These are phyloP conservation scores for Sordaria brevicollis DNA, from an alignment of 495 filamentous ascomycete species.

Conservation along the genomic window DNA sequence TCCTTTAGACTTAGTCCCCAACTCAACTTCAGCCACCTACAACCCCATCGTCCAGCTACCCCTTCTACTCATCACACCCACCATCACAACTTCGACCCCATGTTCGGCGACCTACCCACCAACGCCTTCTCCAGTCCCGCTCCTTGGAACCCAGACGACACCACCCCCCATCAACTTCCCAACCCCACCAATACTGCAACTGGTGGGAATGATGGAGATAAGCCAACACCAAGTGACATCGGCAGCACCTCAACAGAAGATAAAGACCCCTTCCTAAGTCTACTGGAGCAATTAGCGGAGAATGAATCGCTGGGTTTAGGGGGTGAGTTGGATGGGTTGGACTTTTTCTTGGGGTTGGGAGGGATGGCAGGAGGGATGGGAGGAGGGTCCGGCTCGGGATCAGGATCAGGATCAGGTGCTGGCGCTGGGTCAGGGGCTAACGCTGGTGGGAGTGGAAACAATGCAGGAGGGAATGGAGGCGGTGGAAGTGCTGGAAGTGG, in stretches of 20 bases:
- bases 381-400: neutral
- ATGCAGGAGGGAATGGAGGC: too few relatives aligned
- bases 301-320: conserved; percentile 53
- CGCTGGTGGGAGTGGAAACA: neutral
- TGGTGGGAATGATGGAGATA: conserved; percentile 6
- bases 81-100: conserved; percentile 38
- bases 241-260: conserved; percentile 40
- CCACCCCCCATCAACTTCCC: too few relatives aligned
- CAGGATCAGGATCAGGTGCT: neutral
- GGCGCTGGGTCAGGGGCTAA: neutral
- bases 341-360: conserved; percentile 63
- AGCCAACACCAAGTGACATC: conserved; percentile 31
- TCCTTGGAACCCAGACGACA: conserved; percentile 31
- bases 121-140: conserved; percentile 36
- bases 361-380: neutral
- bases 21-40: conserved; percentile 13
- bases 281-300: conserved; percentile 72
- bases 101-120: conserved; percentile 41
- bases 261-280: conserved; percentile 68
- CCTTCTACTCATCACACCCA: conserved; percentile 10
- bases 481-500: neutral
- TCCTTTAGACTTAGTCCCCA: conserved; percentile 19
- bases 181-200: too few relatives aligned
- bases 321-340: conserved; percentile 46
- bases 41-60: conserved; percentile 8